phyloP scores from a whole-genome alignment of 176 grass and related monocot species.

The Themeda triandra region DNA sequence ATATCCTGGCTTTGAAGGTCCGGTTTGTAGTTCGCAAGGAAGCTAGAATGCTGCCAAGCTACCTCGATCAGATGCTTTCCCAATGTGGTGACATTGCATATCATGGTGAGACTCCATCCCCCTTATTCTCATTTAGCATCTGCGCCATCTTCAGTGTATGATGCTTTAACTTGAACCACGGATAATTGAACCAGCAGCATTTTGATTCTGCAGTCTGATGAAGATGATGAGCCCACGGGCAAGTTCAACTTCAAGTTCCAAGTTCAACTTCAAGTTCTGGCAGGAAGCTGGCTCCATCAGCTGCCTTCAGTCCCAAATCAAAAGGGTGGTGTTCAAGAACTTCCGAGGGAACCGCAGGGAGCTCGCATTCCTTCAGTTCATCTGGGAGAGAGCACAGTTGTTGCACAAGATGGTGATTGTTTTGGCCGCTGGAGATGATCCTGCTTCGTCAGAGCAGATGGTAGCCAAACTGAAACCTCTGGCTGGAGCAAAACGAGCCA shows the following conservation, averaged over 20 bases:
- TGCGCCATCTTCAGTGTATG: background rate
- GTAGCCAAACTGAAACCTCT: constrained; percentile 20
- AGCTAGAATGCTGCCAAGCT: constrained; percentile 4
- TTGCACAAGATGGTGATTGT: constrained; percentile 32
- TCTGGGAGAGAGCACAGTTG: constrained; percentile 11
- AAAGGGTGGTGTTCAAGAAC: constrained; percentile 24
- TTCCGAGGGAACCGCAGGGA: constrained; percentile 20
- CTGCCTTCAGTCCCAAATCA: constrained; percentile 27
- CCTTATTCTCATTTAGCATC: background rate
- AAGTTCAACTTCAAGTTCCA: constrained; percentile 36
- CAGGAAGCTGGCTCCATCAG: background rate
- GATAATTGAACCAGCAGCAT: background rate
- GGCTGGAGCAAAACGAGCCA: constrained; percentile 2
- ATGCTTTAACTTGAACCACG: background rate
- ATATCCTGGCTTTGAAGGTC: constrained; percentile 24
- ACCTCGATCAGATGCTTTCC: constrained; percentile 43
- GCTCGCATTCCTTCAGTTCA: constrained; percentile 19
- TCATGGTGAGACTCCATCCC: background rate
- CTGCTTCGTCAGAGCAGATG: background rate
- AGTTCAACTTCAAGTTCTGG: constrained; percentile 44
- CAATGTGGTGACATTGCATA: constrained; percentile 10
- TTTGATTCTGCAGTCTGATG: constrained; percentile 16
- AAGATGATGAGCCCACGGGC: background rate
- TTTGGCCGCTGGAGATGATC: constrained; percentile 12
- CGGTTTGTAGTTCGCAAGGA: background rate